phyloP scores from a whole-genome alignment of 148 eudicot species.

The Rheum nobile region DNA sequence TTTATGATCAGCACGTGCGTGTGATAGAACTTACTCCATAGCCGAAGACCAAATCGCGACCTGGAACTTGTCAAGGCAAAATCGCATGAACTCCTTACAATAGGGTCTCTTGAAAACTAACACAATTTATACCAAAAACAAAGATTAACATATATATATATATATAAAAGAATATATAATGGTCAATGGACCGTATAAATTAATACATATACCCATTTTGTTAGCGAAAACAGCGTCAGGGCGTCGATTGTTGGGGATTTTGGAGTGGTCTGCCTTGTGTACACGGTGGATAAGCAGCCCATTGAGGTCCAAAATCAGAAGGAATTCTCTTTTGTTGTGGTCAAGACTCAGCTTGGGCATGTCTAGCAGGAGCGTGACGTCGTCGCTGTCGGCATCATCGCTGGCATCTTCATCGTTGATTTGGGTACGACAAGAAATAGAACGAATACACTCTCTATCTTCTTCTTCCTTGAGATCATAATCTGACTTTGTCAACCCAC shows the following conservation, averaged over 20 bases:
- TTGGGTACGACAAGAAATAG: too few relatives aligned
- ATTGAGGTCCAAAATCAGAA: background rate
- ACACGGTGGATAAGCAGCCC: background rate
- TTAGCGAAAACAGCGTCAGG: background rate
- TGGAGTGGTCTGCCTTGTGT: background rate
- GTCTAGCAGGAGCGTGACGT: background rate
- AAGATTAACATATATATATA: background rate
- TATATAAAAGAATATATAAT: background rate
- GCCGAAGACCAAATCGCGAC: conserved; percentile 59
- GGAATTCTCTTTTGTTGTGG: background rate
- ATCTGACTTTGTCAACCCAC: too few relatives aligned
- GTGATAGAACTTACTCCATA: conserved; percentile 23
- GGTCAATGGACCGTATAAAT: too few relatives aligned
- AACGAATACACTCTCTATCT: background rate
- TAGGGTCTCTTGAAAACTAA: conserved; percentile 45
- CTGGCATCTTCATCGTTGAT: too few relatives aligned
- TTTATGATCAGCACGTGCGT: too few relatives aligned
- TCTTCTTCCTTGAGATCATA: background rate
- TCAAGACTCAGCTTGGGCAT: background rate
- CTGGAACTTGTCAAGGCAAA: conserved; percentile 44
- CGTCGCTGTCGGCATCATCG: background rate
- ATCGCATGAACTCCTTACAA: conserved; percentile 32
- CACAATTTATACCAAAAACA: background rate
- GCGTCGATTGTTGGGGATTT: background rate
- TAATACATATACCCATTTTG: background rate